Evolutionary conservation across 805 yeast genomes (phyloP).

Genomic region (Ogataea saltuana): DNA sequence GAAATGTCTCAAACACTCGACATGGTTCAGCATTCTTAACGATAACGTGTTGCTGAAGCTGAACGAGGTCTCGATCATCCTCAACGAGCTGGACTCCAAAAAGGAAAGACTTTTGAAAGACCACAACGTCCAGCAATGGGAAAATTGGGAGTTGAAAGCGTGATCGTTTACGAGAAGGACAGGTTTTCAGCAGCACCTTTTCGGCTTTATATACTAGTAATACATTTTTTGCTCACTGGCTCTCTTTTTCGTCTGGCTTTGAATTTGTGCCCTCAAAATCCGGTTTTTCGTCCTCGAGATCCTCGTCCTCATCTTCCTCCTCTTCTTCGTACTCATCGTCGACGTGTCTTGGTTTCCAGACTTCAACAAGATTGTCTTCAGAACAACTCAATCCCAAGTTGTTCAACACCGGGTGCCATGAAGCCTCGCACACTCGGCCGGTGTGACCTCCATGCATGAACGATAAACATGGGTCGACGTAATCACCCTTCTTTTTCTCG

Average conservation of each 20-base stretch:
- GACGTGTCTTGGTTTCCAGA: conserved; percentile 68
- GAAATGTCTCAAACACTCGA: conserved; percentile 54
- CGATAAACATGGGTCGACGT: conserved; percentile 72
- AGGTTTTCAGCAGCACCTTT: too few relatives aligned
- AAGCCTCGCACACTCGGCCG: conserved; percentile 62
- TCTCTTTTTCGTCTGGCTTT: conserved; percentile 32
- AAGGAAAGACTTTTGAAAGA: conserved; percentile 37
- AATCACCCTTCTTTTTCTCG: conserved; percentile 51
- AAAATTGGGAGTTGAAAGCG: conserved; percentile 24
- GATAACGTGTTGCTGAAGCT: conserved; percentile 40
- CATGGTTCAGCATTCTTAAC: conserved; percentile 35
- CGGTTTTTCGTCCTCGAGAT: conserved; percentile 29
- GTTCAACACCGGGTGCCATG: conserved; percentile 61
- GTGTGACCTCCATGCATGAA: conserved; percentile 91
- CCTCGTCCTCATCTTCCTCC: conserved; percentile 44
- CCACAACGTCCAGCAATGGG: conserved; percentile 41
- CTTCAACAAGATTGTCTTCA: conserved; percentile 72
- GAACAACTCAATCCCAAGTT: conserved; percentile 67
- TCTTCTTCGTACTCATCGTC: conserved; percentile 41
- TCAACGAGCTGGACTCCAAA: conserved; percentile 27
- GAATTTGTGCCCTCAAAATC: conserved; percentile 23
- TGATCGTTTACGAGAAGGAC: too few relatives aligned
- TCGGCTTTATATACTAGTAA: too few relatives aligned
- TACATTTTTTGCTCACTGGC: neutral
- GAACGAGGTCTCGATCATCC: conserved; percentile 28